Base-by-base conservation (phyloP, 331 rosid genomes). In the Saraca asoca region DNA sequence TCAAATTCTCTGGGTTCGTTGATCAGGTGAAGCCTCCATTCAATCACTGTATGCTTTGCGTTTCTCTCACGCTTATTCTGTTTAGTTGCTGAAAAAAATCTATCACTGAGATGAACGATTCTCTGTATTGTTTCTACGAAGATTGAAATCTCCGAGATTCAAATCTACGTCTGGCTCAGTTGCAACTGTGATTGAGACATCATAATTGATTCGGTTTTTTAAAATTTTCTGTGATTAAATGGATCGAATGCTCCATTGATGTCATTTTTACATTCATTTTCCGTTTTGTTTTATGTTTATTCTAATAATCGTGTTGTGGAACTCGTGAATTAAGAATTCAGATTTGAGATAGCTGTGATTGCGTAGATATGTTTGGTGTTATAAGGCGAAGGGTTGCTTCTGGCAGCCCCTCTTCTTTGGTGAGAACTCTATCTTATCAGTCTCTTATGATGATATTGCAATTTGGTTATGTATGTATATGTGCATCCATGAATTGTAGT, bases 301-400 rank as follows among this genome's bases (percentile, higher is more conserved):
- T 52, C 50, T 34, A 46, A 64, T 54, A n/a, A 4, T 17, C 2
- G 58, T 62, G 71, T 58, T 42, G 57, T 69, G 74, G 62, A 55
- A 34, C 15, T 72, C 75, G 62, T 73, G 38, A 0, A 58, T 2
- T 66, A 16, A 48, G 4, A 5, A 52, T 33, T 46, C 62, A 82
- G 81, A 61, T 64, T 71, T 65, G 14, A 52, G 33, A 73, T 51
- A 20, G 43, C 18, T 24, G 13, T 58, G 16, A 38, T 52, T n/a
- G 56, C 13, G 14, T 58, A 61, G 74, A 59, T 71, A 90, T 86
- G 95, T 73, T 82, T 59, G 89, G 92, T 58, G 75, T 77, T 57
- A 24, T 80, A 15, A 75, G 92, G 79, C 95, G 92, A 62, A 82
- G 90, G 70, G 82, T 83, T 69, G 87, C 86, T 73, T 83, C 84